These are phyloP conservation scores for Chlamydomonas urium DNA, from an alignment of 139 green algal genomes.

Conservation along the genomic window DNA sequence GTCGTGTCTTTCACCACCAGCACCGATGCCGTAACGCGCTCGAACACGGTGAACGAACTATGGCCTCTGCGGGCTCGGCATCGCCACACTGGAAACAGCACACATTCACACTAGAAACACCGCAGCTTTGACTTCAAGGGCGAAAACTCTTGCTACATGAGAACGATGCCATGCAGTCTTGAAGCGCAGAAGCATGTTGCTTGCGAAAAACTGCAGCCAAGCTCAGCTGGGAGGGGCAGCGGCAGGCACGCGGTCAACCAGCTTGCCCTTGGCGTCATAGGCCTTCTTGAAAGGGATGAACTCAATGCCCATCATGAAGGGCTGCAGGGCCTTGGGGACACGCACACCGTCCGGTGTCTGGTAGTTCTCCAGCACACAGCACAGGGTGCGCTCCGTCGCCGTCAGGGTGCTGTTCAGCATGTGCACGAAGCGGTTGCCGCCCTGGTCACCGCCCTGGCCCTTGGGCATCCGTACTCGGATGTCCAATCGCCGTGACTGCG, in stretches of 20 bases:
- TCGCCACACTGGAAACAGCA: too few species aligned
- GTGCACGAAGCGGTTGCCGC: conserved; percentile 84
- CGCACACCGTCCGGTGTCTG: conserved; percentile 71
- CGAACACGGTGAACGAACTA: too few species aligned
- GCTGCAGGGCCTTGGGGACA: conserved; percentile 54
- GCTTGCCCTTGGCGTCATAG: conserved; percentile 68
- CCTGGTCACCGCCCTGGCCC: conserved; percentile 55
- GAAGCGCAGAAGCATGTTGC: too few species aligned
- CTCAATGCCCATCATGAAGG: conserved; percentile 89
- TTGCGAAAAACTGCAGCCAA: too few species aligned
- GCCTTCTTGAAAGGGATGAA: conserved; percentile 90
- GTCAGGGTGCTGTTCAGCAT: conserved; percentile 97
- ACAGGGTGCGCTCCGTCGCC: conserved; percentile 95
- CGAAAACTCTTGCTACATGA: too few species aligned
- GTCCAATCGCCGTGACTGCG: conserved; percentile 80
- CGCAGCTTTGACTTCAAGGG: too few species aligned
- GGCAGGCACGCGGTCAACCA: conserved; percentile 33
- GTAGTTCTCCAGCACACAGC: conserved; percentile 98
- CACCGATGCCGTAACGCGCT: too few species aligned
- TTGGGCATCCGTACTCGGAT: conserved; percentile 59
- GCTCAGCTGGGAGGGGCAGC: too few species aligned
- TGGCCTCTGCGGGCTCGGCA: too few species aligned
- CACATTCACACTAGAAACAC: too few species aligned
- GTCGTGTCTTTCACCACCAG: too few species aligned
- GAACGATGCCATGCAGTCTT: too few species aligned